Percentiles rank a stretch among this genome's conserved stretches.
These are phyloP conservation scores for Scytalidium lignicola DNA, from an alignment of 2,329 filamentous ascomycete species.

Conservation along the genomic window DNA sequence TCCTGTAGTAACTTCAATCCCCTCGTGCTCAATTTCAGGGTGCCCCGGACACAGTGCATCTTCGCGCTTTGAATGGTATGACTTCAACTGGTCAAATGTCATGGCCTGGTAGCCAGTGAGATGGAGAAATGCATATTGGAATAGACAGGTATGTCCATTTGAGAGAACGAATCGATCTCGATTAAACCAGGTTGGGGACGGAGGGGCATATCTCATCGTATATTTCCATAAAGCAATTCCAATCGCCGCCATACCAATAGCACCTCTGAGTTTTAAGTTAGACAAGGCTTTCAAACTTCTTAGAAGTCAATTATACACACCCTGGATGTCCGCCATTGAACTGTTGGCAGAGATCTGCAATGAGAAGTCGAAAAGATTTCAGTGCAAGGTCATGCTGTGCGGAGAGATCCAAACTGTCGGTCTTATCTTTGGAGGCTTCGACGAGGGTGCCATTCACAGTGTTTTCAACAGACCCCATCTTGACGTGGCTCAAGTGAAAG, in stretches of 20 bases:
- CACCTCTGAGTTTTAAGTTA: conserved; percentile 7
- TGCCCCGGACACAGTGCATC: conserved; percentile 40
- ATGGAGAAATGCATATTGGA: conserved; percentile 40
- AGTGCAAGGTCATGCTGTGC: conserved; percentile 40
- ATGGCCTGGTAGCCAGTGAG: conserved; percentile 39
- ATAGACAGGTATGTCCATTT: conserved; percentile 41
- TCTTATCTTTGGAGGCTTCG: conserved; percentile 3
- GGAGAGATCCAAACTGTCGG: conserved; percentile 15
- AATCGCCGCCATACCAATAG: conserved; percentile 39
- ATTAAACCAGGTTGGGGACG: conserved; percentile 35
- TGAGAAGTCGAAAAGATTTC: conserved; percentile 54
- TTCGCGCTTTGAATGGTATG: conserved; percentile 35
- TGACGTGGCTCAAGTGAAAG: no score
- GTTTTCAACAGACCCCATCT: neutral
- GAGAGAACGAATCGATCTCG: conserved; percentile 40
- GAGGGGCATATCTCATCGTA: conserved; percentile 35
- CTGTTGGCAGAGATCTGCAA: conserved; percentile 64
- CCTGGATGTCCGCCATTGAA: conserved; percentile 66
- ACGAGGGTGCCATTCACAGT: neutral
- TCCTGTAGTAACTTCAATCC: conserved; percentile 47
- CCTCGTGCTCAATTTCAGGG: conserved; percentile 44
- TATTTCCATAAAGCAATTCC: conserved; percentile 38
- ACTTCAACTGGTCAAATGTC: conserved; percentile 43
- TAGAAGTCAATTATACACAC: conserved; percentile 33
- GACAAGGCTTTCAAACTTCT: neutral